phyloP scores from a whole-genome alignment of 163 green algal genomes.

The Scenedesmus sp. region DNA sequence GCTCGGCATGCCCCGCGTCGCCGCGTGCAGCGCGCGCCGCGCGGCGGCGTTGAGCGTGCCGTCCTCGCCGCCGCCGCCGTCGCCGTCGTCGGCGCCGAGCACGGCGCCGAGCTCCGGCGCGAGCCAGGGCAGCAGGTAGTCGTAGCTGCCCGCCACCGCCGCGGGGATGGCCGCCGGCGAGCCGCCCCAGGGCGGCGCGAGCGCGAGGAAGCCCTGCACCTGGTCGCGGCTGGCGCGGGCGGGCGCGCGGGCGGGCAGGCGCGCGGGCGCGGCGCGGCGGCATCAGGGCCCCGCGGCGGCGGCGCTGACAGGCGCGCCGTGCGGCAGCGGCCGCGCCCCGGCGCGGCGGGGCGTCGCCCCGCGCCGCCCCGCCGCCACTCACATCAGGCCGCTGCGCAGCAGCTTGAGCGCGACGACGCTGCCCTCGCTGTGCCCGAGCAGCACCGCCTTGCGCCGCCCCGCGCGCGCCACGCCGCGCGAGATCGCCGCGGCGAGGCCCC shows the following conservation, averaged over 20 bases:
- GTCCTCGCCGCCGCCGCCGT: too few relatives aligned
- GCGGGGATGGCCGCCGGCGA: neutral
- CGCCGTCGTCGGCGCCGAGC: too few relatives aligned
- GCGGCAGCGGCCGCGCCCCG: too few relatives aligned
- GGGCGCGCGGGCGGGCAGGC: too few relatives aligned
- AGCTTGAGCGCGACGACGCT: neutral
- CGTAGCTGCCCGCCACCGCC: neutral
- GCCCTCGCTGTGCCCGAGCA: neutral
- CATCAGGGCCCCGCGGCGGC: too few relatives aligned
- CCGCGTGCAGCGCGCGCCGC: neutral
- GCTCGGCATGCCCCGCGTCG: slow-evolving; percentile 21
- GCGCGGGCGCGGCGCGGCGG: too few relatives aligned
- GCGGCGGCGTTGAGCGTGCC: too few relatives aligned
- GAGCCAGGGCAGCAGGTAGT: slow-evolving; percentile 23
- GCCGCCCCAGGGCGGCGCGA: slow-evolving; percentile 10
- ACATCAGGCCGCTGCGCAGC: too few relatives aligned
- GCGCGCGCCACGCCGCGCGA: neutral
- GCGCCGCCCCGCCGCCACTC: too few relatives aligned
- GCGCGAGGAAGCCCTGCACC: slow-evolving; percentile 13
- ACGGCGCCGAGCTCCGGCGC: neutral
- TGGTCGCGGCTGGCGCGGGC: neutral
- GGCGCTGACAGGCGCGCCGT: too few relatives aligned
- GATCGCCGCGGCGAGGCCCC: neutral
- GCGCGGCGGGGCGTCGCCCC: too few relatives aligned
- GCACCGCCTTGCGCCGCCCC: slow-evolving; percentile 4